Evolutionary conservation across 495 filamentous ascomycete genomes (phyloP), one percentile per base, ranked within the genome.

Genomic region (Oleoguttula mirabilis): DNA sequence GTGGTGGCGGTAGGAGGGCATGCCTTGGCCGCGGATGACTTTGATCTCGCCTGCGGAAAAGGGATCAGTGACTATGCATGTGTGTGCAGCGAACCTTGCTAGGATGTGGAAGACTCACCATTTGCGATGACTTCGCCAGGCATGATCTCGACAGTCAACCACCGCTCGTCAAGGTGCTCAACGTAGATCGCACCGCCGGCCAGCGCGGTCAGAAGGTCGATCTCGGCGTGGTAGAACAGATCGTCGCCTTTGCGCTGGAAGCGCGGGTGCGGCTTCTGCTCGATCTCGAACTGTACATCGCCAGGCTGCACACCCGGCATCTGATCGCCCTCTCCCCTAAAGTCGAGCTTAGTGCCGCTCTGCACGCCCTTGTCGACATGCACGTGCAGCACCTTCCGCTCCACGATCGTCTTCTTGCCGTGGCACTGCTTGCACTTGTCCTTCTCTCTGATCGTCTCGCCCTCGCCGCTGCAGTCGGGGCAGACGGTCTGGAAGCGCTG

Each of bases 401-500:
- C 92, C 31, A 94, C 81, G 49, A 88, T 67, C 6, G 92, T 96
- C 77, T 96, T 99, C 78, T 95, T 95, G 60, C 88, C 90, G 43
- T 68, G 75, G 66, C 90, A 99, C 45, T 68, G 64, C 76, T 94
- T 95, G 77, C 90, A 99, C 59, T 80, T 76, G 63, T 96, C 92
- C 70, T 88, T 87, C 37, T 96, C 90, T 50, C 82, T 82, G 59
- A 99, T 84, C 42, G 80, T 86, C 67, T 99, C 92, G 36, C 92
- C 87, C 62, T 96, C 92, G 46, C 90, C 90, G 45, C 87, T 84
- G 60, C 90, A 99, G 64, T 99, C 90, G 22, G 87, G 84, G 76
- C 90, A 99, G 47, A 95, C 86, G 15, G 92, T 96, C 73, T 96
- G 92, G 76, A 96, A 96, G 37, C 90, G 83, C 67, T 96, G 92